A percentile compares a stretch with the other conserved stretches of the same genome.
phyloP scores from a whole-genome alignment of 257 asterid species.

The Verbascum thapsus region DNA sequence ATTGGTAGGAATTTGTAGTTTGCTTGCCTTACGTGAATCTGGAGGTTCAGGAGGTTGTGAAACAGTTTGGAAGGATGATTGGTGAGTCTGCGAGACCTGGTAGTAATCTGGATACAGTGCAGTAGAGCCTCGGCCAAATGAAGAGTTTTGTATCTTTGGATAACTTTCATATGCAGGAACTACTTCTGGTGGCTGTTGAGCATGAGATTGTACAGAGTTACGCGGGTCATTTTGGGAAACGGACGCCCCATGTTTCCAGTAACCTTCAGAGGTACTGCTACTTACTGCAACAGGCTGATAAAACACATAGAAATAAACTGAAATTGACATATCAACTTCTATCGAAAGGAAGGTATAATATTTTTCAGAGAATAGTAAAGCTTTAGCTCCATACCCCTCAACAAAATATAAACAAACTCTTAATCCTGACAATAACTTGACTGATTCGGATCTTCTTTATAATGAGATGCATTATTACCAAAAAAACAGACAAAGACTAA shows the following conservation, averaged over 20 bases:
- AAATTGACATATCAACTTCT: conserved; percentile 28
- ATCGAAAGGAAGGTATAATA: conserved; percentile 26
- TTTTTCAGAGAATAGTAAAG: conserved; percentile 25
- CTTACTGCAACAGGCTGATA: conserved; percentile 71
- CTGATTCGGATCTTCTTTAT: conserved; percentile 13
- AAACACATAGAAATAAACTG: conserved; percentile 41
- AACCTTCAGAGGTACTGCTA: conserved; percentile 54
- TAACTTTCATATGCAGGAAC: conserved; percentile 44
- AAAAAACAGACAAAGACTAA: conserved; percentile 14
- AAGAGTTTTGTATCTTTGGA: conserved; percentile 58
- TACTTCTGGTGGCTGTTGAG: conserved; percentile 52
- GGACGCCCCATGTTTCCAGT: conserved; percentile 70
- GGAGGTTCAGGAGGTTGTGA: conserved; percentile 51
- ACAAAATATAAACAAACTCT: conserved; percentile 7
- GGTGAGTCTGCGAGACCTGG: conserved; percentile 67
- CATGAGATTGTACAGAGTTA: conserved; percentile 49
- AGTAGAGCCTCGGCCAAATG: conserved; percentile 52
- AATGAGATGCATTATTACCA: neutral
- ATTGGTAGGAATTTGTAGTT: conserved; percentile 92
- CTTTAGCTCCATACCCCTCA: conserved; percentile 5
- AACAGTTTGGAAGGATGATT: conserved; percentile 59
- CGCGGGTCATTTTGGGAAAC: conserved; percentile 55
- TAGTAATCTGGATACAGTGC: conserved; percentile 51
- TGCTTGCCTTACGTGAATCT: conserved; percentile 63
- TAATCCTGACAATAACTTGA: conserved; percentile 5